Percentiles rank a stretch among this genome's conserved stretches.
Evolutionary conservation across 202 grass and related monocot genomes (phyloP).

Genomic region (Hordeum pubiflorum): DNA sequence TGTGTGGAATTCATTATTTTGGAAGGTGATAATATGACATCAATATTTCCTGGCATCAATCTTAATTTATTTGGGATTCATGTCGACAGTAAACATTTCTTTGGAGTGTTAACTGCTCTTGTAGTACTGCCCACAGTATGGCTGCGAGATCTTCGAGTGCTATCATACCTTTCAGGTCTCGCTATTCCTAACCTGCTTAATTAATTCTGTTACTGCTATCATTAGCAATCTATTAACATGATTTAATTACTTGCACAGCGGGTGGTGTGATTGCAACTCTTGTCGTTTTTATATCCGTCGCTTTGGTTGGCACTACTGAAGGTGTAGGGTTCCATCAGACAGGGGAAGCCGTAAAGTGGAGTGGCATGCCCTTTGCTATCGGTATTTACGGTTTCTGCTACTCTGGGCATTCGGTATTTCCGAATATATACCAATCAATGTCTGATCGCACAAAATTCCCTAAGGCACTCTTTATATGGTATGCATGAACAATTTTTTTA

Average conservation of each 20-base stretch:
- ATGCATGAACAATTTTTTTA: slow-evolving; percentile 4
- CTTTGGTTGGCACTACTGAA: slow-evolving; percentile 45
- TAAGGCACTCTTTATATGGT: slow-evolving; percentile 76
- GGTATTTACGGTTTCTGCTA: slow-evolving; percentile 93
- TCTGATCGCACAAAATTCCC: slow-evolving; percentile 80
- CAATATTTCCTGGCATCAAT: slow-evolving; percentile 55
- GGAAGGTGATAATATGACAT: slow-evolving; percentile 90
- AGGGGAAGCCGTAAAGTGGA: slow-evolving; percentile 58
- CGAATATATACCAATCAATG: slow-evolving; percentile 95
- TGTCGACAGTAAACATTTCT: slow-evolving; percentile 60
- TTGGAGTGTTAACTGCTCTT: slow-evolving; percentile 73
- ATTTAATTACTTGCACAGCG: slow-evolving; percentile 34
- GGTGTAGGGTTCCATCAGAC: slow-evolving; percentile 58
- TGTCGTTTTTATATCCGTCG: slow-evolving; percentile 60
- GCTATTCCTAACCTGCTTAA: not conserved
- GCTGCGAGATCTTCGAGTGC: slow-evolving; percentile 75
- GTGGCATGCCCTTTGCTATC: slow-evolving; percentile 75
- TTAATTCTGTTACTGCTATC: slow-evolving; percentile 1
- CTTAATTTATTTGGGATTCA: slow-evolving; percentile 60
- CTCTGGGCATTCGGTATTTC: slow-evolving; percentile 81
- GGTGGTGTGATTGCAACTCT: slow-evolving; percentile 68
- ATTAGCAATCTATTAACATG: slow-evolving; percentile 10
- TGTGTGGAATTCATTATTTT: slow-evolving; percentile 97
- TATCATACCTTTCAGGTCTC: slow-evolving; percentile 85
- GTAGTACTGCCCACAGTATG: slow-evolving; percentile 87